These are phyloP conservation scores for Scorias spongiosa DNA, from an alignment of 2,329 filamentous ascomycete genomes.

Conservation along the genomic window DNA sequence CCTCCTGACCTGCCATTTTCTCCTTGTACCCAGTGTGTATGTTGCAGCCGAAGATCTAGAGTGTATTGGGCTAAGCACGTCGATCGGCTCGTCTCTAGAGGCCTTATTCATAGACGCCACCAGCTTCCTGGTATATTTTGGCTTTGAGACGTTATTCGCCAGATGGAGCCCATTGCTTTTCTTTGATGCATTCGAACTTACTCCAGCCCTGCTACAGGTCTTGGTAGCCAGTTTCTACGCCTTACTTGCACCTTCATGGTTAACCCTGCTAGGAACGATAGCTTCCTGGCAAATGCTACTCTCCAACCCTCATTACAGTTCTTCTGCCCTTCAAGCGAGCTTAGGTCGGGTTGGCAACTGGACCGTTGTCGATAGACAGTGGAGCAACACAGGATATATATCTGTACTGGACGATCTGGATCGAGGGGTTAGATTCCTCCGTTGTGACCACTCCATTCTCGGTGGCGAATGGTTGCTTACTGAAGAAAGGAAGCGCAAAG, in stretches of 20 bases:
- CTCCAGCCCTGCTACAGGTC: constrained; percentile 57
- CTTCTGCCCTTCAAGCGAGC: constrained; percentile 56
- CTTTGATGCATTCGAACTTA: constrained; percentile 27
- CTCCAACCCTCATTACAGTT: constrained; percentile 22
- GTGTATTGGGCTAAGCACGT: constrained; percentile 1
- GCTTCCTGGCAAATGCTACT: not conserved
- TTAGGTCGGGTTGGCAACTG: constrained; percentile 48
- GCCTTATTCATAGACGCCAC: not conserved
- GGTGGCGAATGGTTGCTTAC: constrained; percentile 77
- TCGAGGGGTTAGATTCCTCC: constrained; percentile 62
- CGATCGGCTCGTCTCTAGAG: not conserved
- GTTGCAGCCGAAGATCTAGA: constrained; percentile 18
- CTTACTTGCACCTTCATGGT: constrained; percentile 1
- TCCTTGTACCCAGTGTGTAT: constrained; percentile 26
- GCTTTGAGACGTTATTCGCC: not conserved
- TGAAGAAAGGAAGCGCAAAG: constrained; percentile 17
- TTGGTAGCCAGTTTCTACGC: constrained; percentile 48
- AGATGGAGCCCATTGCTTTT: not conserved
- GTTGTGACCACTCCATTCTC: constrained; percentile 86
- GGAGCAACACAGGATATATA: constrained; percentile 82
- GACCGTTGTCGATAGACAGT: constrained; percentile 62
- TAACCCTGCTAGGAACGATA: not conserved
- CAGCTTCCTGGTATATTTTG: not conserved
- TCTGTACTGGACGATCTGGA: constrained; percentile 68
- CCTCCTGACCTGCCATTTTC: constrained; percentile 48